Percentiles rank a stretch among this genome's conserved stretches.
phyloP scores from a whole-genome alignment of 2,329 filamentous ascomycete genomes.

The Huntiella moniliformis region DNA sequence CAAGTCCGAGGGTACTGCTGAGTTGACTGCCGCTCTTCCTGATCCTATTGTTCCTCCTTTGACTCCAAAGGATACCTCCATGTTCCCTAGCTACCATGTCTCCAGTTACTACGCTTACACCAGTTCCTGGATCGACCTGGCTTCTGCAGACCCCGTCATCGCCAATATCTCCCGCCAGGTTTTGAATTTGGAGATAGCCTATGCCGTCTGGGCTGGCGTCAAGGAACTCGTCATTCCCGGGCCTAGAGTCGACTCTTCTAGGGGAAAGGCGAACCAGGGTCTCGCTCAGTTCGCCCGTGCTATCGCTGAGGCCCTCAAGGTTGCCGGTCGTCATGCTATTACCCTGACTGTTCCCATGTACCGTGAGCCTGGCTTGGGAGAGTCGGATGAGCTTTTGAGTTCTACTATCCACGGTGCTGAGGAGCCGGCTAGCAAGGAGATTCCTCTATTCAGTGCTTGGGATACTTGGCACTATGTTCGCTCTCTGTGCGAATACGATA shows the following conservation, averaged over 20 bases:
- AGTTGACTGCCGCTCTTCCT: slow-evolving; percentile 27
- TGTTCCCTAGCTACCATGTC: slow-evolving; percentile 49
- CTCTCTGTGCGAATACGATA: slow-evolving; percentile 67
- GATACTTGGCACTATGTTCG: slow-evolving; percentile 86
- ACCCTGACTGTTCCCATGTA: slow-evolving; percentile 73
- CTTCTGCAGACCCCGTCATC: slow-evolving; percentile 63
- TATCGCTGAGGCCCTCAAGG: slow-evolving; percentile 57
- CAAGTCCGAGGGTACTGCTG: slow-evolving; percentile 22
- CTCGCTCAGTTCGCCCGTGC: slow-evolving; percentile 64
- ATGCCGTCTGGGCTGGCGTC: slow-evolving; percentile 87
- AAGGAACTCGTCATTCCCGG: slow-evolving; percentile 67
- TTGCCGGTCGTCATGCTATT: slow-evolving; percentile 60
- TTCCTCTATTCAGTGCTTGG: slow-evolving; percentile 67
- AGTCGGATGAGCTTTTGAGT: slow-evolving; percentile 33
- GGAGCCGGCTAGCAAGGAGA: slow-evolving; percentile 26
- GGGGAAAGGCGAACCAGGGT: slow-evolving; percentile 29
- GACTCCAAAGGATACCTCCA: slow-evolving; percentile 58
- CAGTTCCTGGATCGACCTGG: slow-evolving; percentile 88
- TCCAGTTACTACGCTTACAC: slow-evolving; percentile 58
- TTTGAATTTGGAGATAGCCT: slow-evolving; percentile 76
- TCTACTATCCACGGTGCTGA: slow-evolving; percentile 17
- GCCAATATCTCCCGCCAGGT: slow-evolving; percentile 78
- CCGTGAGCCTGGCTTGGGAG: slow-evolving; percentile 44
- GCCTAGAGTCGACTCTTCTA: slow-evolving; percentile 45
- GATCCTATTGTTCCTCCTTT: slow-evolving; percentile 48